A percentile compares a stretch with the other conserved stretches of the same genome.
These are phyloP conservation scores for Stachybotrys chartarum DNA, from an alignment of 2,329 filamentous ascomycete species.

Conservation along the genomic window DNA sequence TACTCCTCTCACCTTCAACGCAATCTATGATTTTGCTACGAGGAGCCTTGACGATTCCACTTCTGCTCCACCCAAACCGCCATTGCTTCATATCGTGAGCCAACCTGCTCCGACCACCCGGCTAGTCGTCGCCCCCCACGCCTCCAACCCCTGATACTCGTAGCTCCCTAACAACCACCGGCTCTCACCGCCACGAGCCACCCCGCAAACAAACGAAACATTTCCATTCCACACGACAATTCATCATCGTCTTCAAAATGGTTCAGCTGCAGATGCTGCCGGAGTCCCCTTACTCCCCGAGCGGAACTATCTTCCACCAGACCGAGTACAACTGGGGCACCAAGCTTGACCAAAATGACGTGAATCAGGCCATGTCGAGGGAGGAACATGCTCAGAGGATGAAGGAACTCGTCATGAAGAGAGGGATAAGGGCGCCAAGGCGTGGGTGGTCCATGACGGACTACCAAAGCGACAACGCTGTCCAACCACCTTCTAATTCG, in stretches of 20 bases:
- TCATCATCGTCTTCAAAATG: constrained; percentile 13
- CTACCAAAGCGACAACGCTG: constrained; percentile 25
- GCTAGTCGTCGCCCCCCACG: neutral
- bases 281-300: constrained; percentile 18
- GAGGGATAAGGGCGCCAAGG: constrained; percentile 30
- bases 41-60: neutral
- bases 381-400: constrained; percentile 34
- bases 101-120: neutral
- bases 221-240: no score
- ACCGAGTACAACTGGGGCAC: constrained; percentile 12
- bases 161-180: neutral
- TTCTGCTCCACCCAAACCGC: neutral
- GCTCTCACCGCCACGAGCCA: neutral
- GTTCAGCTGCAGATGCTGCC: constrained; percentile 24
- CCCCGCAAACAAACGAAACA: no score
- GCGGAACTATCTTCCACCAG: constrained; percentile 14
- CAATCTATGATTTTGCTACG: neutral
- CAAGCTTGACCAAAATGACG: constrained; percentile 11
- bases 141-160: neutral
- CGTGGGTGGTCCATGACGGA: constrained; percentile 41
- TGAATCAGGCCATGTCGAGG: constrained; percentile 20
- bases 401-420: constrained; percentile 29
- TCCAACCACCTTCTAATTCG: constrained; percentile 12
- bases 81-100: neutral
- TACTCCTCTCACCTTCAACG: neutral